Evolutionary conservation across 768 basidiomycete genomes (phyloP), one percentile per base, ranked within the genome.

Genomic region (Suillus plorans): DNA sequence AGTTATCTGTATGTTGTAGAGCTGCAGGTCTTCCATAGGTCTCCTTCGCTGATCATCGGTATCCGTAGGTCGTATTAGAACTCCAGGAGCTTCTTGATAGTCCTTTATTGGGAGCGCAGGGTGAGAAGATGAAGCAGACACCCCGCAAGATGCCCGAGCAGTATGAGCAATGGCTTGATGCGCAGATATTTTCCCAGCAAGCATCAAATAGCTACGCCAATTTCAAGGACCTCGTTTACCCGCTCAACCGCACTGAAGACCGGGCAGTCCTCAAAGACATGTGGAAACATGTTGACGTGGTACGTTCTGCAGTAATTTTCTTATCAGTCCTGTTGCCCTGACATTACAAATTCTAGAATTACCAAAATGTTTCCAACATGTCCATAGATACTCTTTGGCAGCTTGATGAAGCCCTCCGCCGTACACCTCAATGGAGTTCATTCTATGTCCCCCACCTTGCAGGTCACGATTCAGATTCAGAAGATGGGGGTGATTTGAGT

Each of bases 161-260:
- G 47, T 90, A 86, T 66, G 84, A 89, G 63, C 69, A 71, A 58
- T 94, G 91, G 90, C 72, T 85, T 2, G 87, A 91, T 66, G 90
- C 91, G 4, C 87, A 90, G 69, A 71, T 85, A 57, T 79, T 79
- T 64, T 93, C 92, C 0, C 78, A 79, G 60, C 76, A 81, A 66
- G 91, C 89, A 18, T 83, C 87, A 2, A 77, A 81, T 55, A 73
- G 77, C 59, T 81, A 79, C 55, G 76, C 78, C 20, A 84, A 76
- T 66, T 88, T 83, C 71, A 83, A 88, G 70, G 82, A 86, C 65
- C 69, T 84, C 22, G 80, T 90, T 41, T 82, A 75, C 67, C 91
- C 91, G 5, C 71, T 92, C 47, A 81, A 82, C 60, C 85, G 79
- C 68, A 84, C 87, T 13, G 85, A 80, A 73, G 80, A 81, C 16